phyloP scores from a whole-genome alignment of 1,284 basidiomycete species.

The Neonothopanus nambi region DNA sequence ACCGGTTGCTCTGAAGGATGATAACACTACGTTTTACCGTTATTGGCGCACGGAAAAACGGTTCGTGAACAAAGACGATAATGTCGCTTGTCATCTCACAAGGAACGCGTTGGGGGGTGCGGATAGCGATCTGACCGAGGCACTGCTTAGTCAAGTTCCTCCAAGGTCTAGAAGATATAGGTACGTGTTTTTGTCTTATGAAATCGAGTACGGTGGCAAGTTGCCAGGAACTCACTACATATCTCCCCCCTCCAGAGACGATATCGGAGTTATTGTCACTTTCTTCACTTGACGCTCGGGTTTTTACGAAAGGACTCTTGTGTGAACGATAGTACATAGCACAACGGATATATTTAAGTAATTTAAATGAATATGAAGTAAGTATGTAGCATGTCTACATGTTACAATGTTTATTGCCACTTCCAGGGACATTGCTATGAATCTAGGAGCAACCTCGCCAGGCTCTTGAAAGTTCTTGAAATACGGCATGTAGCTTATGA shows the following conservation, averaged over 20 bases:
- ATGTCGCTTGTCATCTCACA: conserved; percentile 54
- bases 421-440: no score
- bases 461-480: no score
- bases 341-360: no score
- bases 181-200: conserved; percentile 26
- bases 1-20: conserved; percentile 24
- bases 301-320: no score
- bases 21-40: conserved; percentile 34
- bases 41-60: conserved; percentile 43
- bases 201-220: background rate
- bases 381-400: no score
- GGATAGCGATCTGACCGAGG: conserved; percentile 46
- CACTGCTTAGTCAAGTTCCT: conserved; percentile 43
- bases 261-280: conserved; percentile 10
- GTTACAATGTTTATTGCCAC: no score
- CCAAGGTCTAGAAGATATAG: conserved; percentile 37
- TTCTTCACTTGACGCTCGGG: conserved; percentile 2
- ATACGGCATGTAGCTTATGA: no score
- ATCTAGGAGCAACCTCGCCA: no score
- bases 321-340: no score
- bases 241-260: conserved; percentile 3
- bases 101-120: conserved; percentile 64
- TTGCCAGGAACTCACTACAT: background rate
- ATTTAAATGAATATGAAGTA: no score
- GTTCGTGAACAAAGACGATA: conserved; percentile 47